phyloP scores from a whole-genome alignment of 2,329 filamentous ascomycete genomes.

The Phaeomoniella chlamydospora region DNA sequence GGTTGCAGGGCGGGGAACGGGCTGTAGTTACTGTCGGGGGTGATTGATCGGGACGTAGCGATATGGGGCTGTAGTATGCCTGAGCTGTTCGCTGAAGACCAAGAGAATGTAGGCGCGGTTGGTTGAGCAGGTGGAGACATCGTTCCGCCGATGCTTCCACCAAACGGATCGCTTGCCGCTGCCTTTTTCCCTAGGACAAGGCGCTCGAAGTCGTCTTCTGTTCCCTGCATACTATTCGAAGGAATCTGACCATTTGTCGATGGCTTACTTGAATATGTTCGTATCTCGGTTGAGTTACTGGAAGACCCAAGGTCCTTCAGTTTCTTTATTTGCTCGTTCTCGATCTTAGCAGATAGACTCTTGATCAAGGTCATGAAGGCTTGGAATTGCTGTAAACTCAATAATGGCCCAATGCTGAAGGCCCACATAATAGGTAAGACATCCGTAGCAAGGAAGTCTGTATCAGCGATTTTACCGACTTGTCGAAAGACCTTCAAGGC shows the following conservation, averaged over 20 bases:
- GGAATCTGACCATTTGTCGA: conserved; percentile 12
- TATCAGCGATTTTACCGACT: conserved; percentile 67
- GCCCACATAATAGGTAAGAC: conserved; percentile 80
- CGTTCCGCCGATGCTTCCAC: conserved; percentile 15
- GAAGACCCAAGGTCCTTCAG: conserved; percentile 65
- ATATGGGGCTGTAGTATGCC: conserved; percentile 5
- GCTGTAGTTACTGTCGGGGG: conserved; percentile 34
- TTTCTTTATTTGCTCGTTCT: conserved; percentile 79
- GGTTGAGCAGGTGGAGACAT: conserved; percentile 12
- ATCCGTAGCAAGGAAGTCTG: conserved; percentile 84
- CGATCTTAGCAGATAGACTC: conserved; percentile 60
- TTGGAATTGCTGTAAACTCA: conserved; percentile 79
- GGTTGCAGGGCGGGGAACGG: conserved; percentile 33
- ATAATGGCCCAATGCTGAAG: conserved; percentile 78
- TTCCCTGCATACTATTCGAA: conserved; percentile 35
- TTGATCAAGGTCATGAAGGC: conserved; percentile 84
- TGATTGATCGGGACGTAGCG: conserved; percentile 29
- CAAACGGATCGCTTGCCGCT: conserved; percentile 17
- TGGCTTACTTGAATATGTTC: conserved; percentile 14
- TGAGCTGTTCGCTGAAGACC: conserved; percentile 21
- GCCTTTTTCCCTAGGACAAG: conserved; percentile 65
- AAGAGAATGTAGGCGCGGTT: conserved; percentile 23
- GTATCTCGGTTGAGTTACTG: conserved; percentile 31
- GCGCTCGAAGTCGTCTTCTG: conserved; percentile 67
- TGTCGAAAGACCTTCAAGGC: conserved; percentile 72